These are phyloP conservation scores for Porpolomopsis calyptriformis DNA, from an alignment of 768 basidiomycete genomes.

Conservation along the genomic window DNA sequence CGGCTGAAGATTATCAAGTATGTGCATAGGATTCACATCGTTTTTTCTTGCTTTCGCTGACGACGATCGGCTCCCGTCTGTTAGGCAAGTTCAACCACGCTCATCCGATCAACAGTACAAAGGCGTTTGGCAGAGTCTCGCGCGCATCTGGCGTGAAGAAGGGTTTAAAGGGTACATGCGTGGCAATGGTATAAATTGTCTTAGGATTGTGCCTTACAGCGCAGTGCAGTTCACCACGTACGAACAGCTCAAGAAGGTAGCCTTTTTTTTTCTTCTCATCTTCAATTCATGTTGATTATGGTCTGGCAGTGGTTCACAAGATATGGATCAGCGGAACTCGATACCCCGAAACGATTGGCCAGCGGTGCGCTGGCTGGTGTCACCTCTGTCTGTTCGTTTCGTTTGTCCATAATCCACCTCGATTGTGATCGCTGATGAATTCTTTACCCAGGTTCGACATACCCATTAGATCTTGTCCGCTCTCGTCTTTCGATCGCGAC, in stretches of 20 bases:
- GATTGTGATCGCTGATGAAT: slow-evolving; percentile 4
- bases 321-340: slow-evolving; percentile 62
- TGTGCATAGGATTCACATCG: slow-evolving; percentile 41
- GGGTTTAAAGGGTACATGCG: slow-evolving; percentile 90
- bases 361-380: slow-evolving; percentile 91
- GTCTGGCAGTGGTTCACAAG: slow-evolving; percentile 52
- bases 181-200: slow-evolving; percentile 83
- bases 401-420: slow-evolving; percentile 5
- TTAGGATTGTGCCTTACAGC: slow-evolving; percentile 90
- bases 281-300: slow-evolving; percentile 18
- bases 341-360: slow-evolving; percentile 77
- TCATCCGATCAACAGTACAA: slow-evolving; percentile 57
- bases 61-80: neutral
- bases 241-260: slow-evolving; percentile 80
- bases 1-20: slow-evolving; percentile 97
- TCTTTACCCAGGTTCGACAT: slow-evolving; percentile 54
- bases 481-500: slow-evolving; percentile 89
- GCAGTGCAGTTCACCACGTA: slow-evolving; percentile 84
- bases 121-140: slow-evolving; percentile 76
- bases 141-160: slow-evolving; percentile 89
- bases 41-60: slow-evolving; percentile 6
- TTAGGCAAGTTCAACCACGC: slow-evolving; percentile 82
- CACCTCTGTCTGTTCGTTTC: slow-evolving; percentile 76
- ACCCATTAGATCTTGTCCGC: slow-evolving; percentile 89
- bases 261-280: slow-evolving; percentile 7